Base-by-base conservation (phyloP, 345 rosid genomes). In the Triadica sebifera region DNA sequence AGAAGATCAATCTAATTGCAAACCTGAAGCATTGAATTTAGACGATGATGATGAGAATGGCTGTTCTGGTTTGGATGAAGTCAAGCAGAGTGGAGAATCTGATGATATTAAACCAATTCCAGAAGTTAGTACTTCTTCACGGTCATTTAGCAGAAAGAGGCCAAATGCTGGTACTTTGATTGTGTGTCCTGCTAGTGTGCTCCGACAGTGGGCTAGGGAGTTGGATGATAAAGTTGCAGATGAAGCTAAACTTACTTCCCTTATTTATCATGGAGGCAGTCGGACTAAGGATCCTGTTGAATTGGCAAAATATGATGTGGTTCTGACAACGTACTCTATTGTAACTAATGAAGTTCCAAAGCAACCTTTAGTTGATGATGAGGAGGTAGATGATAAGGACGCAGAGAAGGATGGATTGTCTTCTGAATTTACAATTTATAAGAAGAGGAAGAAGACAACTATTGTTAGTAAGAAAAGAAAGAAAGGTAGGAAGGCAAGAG, bases 191-290 rank as follows among this genome's bases (percentile, higher is more conserved):
- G 98, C 98, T 2, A 92, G 97, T 83, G 79, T 94, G 82, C 88
- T 94, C 55, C 92, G 97, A 62, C 98, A 94, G 77, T 94, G 98
- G 98, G 93, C 89, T 62, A 76, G 97, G 81, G 98, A 94, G 77
- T 83, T 94, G 81, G 89, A 86, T 71, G 97, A 94, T 41, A 94
- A 94, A 88, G 95, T 94, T 85, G 76, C 91, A 45, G 84, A 83
- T 37, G 92, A 86, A 81, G 79, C 89, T 75, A 90, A 86, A 74
- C 89, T 94, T 68, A 77, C 90, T 78, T 84, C 81, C 62, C 81
- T 94, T 62, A 67, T 89, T 74, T 94, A 94, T 86, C 98, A 94
- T 75, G 98, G 99, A 65, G 93, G 92, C 66, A 91, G 70, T 77
- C 86, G 98, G 85, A 95, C 99, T 55, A 95, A 80, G 84, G 87